Percentiles rank a stretch among this genome's conserved stretches.
phyloP scores from a whole-genome alignment of 2,329 filamentous ascomycete genomes.

The Ascochyta rabiei region DNA sequence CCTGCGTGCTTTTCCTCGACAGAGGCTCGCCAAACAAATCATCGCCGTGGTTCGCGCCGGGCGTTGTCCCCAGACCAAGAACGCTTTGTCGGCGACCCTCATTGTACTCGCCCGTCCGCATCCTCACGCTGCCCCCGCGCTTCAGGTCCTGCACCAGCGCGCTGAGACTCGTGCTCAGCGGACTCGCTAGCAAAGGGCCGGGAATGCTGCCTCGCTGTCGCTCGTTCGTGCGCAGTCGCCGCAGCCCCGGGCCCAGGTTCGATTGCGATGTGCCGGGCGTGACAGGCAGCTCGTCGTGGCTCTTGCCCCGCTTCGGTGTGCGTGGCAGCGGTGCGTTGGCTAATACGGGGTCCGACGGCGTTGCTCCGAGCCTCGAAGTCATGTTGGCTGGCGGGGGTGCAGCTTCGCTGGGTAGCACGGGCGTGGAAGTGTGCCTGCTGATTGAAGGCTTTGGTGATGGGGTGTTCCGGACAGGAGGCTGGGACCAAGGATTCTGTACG shows the following conservation, averaged over 20 bases:
- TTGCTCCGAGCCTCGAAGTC: constrained; percentile 25
- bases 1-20: constrained; percentile 28
- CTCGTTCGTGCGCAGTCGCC: constrained; percentile 41
- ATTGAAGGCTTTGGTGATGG: constrained; percentile 19
- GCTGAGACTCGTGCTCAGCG: constrained; percentile 65
- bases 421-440: constrained; percentile 35
- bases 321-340: constrained; percentile 7
- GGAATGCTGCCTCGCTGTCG: constrained; percentile 36
- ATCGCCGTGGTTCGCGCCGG: not conserved
- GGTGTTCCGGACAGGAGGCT: constrained; percentile 8
- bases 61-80: constrained; percentile 23
- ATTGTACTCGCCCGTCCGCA: constrained; percentile 3
- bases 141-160: constrained; percentile 70
- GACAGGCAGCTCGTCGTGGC: constrained; percentile 18
- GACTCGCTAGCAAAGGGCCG: constrained; percentile 64
- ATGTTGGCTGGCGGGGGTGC: constrained; percentile 19
- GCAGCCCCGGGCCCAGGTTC: constrained; percentile 22
- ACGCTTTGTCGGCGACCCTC: constrained; percentile 27
- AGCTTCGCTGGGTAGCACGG: constrained; percentile 39
- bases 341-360: constrained; percentile 11
- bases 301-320: constrained; percentile 17
- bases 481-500: constrained; percentile 40
- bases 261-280: constrained; percentile 30
- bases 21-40: constrained; percentile 28
- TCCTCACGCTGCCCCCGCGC: constrained; percentile 54